Conservation (phyloP, 2,329 filamentous ascomycete genomes). For the Pestalotiopsis sp. region DNA sequence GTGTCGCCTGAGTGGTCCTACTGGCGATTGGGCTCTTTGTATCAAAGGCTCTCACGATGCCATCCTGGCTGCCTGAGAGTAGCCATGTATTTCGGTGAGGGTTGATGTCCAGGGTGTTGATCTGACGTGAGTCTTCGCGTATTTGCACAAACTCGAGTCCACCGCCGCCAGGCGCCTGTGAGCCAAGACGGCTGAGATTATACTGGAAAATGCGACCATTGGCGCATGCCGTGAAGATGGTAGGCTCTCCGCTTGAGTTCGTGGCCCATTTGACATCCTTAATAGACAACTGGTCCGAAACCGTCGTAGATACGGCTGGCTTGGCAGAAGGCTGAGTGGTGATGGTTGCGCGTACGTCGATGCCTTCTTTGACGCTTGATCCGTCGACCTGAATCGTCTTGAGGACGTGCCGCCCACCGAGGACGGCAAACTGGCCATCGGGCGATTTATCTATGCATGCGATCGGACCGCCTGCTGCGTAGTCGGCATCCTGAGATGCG, state of each 20-base stretch:
- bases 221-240: slow-evolving; percentile 64
- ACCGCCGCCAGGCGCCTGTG: slow-evolving; percentile 39
- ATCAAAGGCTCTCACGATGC: slow-evolving; percentile 64
- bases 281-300: slow-evolving; percentile 62
- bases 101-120: slow-evolving; percentile 65
- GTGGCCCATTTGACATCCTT: slow-evolving; percentile 61
- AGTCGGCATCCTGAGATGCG: slow-evolving; percentile 57
- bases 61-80: slow-evolving; percentile 66
- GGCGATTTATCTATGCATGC: slow-evolving; percentile 59
- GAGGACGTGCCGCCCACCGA: slow-evolving; percentile 62
- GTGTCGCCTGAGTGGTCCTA: slow-evolving; percentile 51
- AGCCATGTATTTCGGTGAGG: slow-evolving; percentile 59
- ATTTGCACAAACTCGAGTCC: slow-evolving; percentile 59
- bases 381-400: slow-evolving; percentile 62
- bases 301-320: slow-evolving; percentile 37
- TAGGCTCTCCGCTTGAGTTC: slow-evolving; percentile 45
- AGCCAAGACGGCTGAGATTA: slow-evolving; percentile 54
- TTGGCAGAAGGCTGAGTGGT: slow-evolving; percentile 48
- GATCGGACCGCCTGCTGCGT: slow-evolving; percentile 54
- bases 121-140: slow-evolving; percentile 63
- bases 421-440: slow-evolving; percentile 56
- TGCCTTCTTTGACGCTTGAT: slow-evolving; percentile 52
- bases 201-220: slow-evolving; percentile 68
- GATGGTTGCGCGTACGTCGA: slow-evolving; percentile 61
- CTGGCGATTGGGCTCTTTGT: slow-evolving; percentile 50